A percentile compares a stretch with the other conserved stretches of the same genome.
Evolutionary conservation across 1,284 basidiomycete genomes (phyloP).

Genomic region (Chalciporus sp.): DNA sequence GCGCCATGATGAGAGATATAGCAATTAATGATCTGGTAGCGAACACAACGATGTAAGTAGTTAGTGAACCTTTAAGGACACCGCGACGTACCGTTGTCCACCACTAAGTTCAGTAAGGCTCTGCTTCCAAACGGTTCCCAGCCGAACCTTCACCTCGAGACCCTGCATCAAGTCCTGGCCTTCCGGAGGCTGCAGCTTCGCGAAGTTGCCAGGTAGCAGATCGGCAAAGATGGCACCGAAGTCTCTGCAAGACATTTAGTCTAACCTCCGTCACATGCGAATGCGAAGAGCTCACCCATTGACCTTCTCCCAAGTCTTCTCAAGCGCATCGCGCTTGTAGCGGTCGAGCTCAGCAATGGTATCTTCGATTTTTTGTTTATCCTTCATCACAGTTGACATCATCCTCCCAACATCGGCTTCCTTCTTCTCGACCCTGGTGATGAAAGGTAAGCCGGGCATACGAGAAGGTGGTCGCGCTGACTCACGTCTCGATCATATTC

Average conservation of each 20-base stretch:
- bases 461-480: slow-evolving; percentile 6
- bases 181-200: slow-evolving; percentile 93
- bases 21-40: slow-evolving; percentile 86
- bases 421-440: slow-evolving; percentile 88
- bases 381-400: slow-evolving; percentile 87
- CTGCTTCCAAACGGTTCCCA: slow-evolving; percentile 97
- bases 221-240: slow-evolving; percentile 98
- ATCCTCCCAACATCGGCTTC: slow-evolving; percentile 88
- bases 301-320: slow-evolving; percentile 96
- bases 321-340: slow-evolving; percentile 92
- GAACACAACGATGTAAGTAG: slow-evolving; percentile 1
- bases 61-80: neutral
- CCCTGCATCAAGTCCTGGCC: slow-evolving; percentile 93
- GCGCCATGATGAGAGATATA: slow-evolving; percentile 95
- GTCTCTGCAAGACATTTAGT: slow-evolving; percentile 56
- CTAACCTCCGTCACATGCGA: neutral
- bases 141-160: slow-evolving; percentile 94
- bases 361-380: slow-evolving; percentile 95
- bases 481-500: slow-evolving; percentile 93
- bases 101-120: slow-evolving; percentile 96
- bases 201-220: slow-evolving; percentile 94
- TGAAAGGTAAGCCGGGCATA: neutral
- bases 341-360: slow-evolving; percentile 93
- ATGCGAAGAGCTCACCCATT: slow-evolving; percentile 63
- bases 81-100: slow-evolving; percentile 79